These are phyloP conservation scores for Setomelanomma holmii DNA, from an alignment of 2,329 filamentous ascomycete genomes.

Conservation along the genomic window DNA sequence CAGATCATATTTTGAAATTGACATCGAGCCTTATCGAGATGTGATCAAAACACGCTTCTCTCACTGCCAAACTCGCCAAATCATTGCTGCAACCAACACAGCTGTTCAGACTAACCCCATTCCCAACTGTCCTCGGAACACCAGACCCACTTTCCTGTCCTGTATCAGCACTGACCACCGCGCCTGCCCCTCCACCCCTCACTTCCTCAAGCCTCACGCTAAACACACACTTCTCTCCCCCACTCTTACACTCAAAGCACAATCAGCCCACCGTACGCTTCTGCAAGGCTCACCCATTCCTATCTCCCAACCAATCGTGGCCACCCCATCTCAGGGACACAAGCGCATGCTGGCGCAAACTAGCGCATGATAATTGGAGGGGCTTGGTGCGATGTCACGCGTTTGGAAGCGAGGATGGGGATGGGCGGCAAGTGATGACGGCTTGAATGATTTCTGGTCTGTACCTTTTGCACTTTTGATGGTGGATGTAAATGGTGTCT, in stretches of 20 bases:
- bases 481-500: background rate
- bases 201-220: too few species aligned
- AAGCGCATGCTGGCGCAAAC: background rate
- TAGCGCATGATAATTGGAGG: constrained; percentile 15
- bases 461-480: background rate
- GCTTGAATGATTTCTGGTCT: constrained; percentile 6
- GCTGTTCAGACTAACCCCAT: too few species aligned
- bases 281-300: constrained; percentile 6
- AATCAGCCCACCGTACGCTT: constrained; percentile 15
- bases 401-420: constrained; percentile 13
- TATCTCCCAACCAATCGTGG: constrained; percentile 9
- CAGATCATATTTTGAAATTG: too few species aligned
- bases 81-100: too few species aligned
- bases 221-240: constrained; percentile 20
- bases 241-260: constrained; percentile 25
- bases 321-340: constrained; percentile 3
- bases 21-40: too few species aligned
- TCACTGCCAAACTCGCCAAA: too few species aligned
- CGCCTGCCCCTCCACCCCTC: constrained; percentile 12
- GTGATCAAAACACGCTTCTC: too few species aligned
- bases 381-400: constrained; percentile 9
- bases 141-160: background rate
- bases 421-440: constrained; percentile 18
- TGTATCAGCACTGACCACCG: constrained; percentile 9
- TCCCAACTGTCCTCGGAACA: constrained; percentile 8